These are phyloP conservation scores for Trichocladium uniseriatum DNA, from an alignment of 495 filamentous ascomycete species.

Conservation along the genomic window DNA sequence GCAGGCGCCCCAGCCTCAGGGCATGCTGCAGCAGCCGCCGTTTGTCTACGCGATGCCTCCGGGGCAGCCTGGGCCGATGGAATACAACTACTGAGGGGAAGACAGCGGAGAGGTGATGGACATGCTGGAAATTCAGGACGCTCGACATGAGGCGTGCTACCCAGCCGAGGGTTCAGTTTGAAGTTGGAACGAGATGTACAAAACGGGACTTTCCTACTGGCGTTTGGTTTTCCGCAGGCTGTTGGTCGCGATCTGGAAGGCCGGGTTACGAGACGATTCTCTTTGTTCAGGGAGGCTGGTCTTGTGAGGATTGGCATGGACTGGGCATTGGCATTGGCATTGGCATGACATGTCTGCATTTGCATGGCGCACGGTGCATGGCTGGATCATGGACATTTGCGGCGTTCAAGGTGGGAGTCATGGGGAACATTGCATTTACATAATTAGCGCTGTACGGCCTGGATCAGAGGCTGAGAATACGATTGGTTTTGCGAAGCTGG, in stretches of 20 bases:
- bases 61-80: not conserved
- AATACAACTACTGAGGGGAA: not conserved
- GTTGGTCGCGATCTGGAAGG: not conserved
- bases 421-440: not conserved
- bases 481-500: not conserved
- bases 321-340: not conserved
- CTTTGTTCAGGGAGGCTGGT: not conserved
- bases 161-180: no score
- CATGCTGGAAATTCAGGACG: not conserved
- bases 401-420: not conserved
- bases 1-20: not conserved
- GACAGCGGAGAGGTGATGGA: not conserved
- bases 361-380: conserved; percentile 10
- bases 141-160: no score
- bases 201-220: no score
- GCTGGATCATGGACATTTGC: not conserved
- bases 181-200: no score
- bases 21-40: conserved; percentile 4
- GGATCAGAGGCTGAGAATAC: not conserved
- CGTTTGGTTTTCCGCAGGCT: not conserved
- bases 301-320: not conserved
- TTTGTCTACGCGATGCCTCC: not conserved
- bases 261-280: not conserved
- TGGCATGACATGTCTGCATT: conserved; percentile 8
- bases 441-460: not conserved